These are phyloP conservation scores for Trichophyton simii DNA, from an alignment of 2,329 filamentous ascomycete species.

Conservation along the genomic window DNA sequence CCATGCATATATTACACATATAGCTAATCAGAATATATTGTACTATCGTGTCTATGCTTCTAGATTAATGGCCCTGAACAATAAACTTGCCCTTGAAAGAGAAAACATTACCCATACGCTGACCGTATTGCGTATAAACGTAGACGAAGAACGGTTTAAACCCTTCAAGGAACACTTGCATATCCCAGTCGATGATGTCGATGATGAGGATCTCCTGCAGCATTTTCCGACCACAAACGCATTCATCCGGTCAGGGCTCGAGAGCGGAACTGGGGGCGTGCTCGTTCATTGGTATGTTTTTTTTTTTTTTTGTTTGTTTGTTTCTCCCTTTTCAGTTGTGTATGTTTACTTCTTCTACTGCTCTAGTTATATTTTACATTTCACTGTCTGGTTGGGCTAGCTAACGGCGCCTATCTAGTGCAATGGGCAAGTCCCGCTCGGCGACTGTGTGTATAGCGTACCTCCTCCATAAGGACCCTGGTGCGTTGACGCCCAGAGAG, in stretches of 20 bases:
- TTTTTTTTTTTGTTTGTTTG: neutral
- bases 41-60: constrained; percentile 4
- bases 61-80: constrained; percentile 68
- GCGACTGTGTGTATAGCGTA: constrained; percentile 75
- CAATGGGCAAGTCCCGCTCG: constrained; percentile 91
- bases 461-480: constrained; percentile 52
- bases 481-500: constrained; percentile 45
- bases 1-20: neutral
- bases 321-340: no score
- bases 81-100: constrained; percentile 55
- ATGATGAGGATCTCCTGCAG: constrained; percentile 73
- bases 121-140: constrained; percentile 59
- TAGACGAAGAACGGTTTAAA: constrained; percentile 45
- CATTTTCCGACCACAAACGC: constrained; percentile 65
- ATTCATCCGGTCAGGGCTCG: constrained; percentile 70
- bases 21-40: neutral
- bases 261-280: constrained; percentile 38
- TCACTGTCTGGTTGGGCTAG: neutral
- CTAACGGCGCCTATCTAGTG: constrained; percentile 47
- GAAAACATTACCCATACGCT: constrained; percentile 79
- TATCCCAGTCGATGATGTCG: constrained; percentile 80
- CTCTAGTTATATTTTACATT: neutral
- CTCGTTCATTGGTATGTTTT: constrained; percentile 52
- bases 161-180: constrained; percentile 61
- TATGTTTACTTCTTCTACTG: neutral